Base-by-base conservation (phyloP, 2,329 filamentous ascomycete genomes). In the Cladophialophora exuberans region DNA sequence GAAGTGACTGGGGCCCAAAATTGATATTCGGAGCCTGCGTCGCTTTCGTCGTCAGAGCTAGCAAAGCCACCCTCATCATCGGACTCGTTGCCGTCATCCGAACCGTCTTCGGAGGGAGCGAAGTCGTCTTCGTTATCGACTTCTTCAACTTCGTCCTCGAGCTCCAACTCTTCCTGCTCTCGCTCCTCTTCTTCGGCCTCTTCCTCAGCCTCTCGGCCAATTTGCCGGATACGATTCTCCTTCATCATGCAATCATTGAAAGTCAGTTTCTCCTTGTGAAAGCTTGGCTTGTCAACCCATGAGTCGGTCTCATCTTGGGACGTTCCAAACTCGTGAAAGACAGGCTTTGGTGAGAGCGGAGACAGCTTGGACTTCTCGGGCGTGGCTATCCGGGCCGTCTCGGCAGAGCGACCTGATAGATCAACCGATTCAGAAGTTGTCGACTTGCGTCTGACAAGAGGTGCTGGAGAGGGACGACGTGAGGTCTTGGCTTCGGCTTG, bases 261-360 rank as follows among this genome's bases (percentile, higher is more conserved):
- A 3, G 92, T 97, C 33, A 99, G 79, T 66, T 89, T 90, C 45
- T 80, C 80, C 52, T 80, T 80, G 61, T 84, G 78, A 26, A 83
- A 81, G 6, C 81, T 79, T 28, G 83, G 78, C 65, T 89, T 87
- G 52, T 87, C 84, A 25, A 95, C 89, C 94, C 94, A 99, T 65
- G 96, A 92, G 54, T 97, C 92, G 59, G 94, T 88, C 55, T 90
- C 84, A 35, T 87, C 80, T 54, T 85, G 81, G 45, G 89, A 91
- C 68, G 88, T 91, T 38, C 90, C 93, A 70, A 97, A 97, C 66
- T 96, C 93, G 69, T 97, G 90, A 68, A 97, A 97, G 44, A 78
- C 26, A 10, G 42, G 31, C 18, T 56, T 45, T 9, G 52, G 52
- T 3, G 38, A 44, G 7, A 43, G 43, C 10, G 35, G 52, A 11